These are phyloP conservation scores for Clathrospora elynae DNA, from an alignment of 2,329 filamentous ascomycete genomes.

Conservation along the genomic window DNA sequence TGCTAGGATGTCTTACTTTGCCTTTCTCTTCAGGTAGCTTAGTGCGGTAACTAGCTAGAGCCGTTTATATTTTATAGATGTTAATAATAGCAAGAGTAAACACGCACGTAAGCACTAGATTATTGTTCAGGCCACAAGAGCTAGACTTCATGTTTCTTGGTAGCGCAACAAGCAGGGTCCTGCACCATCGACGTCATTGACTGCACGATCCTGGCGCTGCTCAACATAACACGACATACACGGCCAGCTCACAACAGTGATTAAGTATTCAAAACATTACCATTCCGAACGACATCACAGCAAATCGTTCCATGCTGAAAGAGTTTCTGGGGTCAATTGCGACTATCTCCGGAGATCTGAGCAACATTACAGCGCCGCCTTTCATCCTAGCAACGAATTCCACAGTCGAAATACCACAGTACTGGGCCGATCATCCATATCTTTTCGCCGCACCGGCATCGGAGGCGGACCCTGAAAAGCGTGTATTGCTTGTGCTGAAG, in stretches of 20 bases:
- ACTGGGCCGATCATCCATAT: conserved; percentile 54
- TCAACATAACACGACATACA: conserved; percentile 4
- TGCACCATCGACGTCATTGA: background rate
- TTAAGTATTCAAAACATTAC: background rate
- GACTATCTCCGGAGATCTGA: conserved; percentile 54
- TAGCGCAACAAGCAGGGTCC: too few relatives aligned
- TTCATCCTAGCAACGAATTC: conserved; percentile 54
- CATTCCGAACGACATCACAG: conserved; percentile 29
- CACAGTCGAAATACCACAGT: conserved; percentile 54
- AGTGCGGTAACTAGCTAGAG: too few relatives aligned
- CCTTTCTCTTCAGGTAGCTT: too few relatives aligned
- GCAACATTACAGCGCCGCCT: conserved; percentile 55
- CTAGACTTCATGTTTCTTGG: too few relatives aligned
- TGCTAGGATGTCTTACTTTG: background rate
- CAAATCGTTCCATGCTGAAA: conserved; percentile 40
- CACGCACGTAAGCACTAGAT: background rate
- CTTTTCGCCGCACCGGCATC: conserved; percentile 54
- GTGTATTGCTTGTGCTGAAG: conserved; percentile 55
- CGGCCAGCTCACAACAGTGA: too few relatives aligned
- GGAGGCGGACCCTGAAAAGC: conserved; percentile 47
- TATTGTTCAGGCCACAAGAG: too few relatives aligned
- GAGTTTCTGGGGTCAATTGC: conserved; percentile 49
- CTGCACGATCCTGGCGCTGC: conserved; percentile 1
- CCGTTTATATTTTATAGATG: background rate
- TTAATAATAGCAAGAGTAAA: background rate